A percentile compares a stretch with the other conserved stretches of the same genome.
Evolutionary conservation across 2,329 filamentous ascomycete species (phyloP).

Genomic region (Diaporthe velutina): DNA sequence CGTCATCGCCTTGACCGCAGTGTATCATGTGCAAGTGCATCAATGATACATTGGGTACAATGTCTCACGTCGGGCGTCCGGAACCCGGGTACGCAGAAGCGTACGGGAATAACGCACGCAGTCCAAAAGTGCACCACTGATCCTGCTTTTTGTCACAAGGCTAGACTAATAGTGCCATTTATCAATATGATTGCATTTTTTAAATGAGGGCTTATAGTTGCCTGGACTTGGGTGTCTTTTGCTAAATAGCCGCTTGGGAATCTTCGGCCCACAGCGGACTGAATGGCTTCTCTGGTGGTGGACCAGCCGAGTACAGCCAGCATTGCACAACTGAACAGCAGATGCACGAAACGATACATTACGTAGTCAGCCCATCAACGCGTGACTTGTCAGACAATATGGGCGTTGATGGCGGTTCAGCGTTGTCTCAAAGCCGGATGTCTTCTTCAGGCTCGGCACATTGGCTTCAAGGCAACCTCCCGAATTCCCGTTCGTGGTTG

Average conservation of each 20-base stretch:
- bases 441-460: background rate
- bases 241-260: too few species aligned
- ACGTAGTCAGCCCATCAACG: background rate
- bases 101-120: background rate
- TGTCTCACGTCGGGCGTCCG: background rate
- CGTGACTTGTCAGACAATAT: background rate
- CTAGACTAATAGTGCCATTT: background rate
- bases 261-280: background rate
- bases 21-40: background rate
- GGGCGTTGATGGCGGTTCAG: background rate
- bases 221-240: background rate
- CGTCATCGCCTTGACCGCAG: background rate
- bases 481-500: background rate
- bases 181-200: background rate
- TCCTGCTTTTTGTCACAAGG: background rate
- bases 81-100: background rate
- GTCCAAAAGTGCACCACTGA: background rate
- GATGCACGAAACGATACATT: background rate
- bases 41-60: background rate
- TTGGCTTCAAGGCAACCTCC: background rate
- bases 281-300: background rate
- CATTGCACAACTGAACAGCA: background rate
- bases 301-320: background rate
- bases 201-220: too few species aligned
- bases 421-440: too few species aligned